Conservation (phyloP, 192 early-diverging fungal genomes). For the Kappamyces sp. region DNA sequence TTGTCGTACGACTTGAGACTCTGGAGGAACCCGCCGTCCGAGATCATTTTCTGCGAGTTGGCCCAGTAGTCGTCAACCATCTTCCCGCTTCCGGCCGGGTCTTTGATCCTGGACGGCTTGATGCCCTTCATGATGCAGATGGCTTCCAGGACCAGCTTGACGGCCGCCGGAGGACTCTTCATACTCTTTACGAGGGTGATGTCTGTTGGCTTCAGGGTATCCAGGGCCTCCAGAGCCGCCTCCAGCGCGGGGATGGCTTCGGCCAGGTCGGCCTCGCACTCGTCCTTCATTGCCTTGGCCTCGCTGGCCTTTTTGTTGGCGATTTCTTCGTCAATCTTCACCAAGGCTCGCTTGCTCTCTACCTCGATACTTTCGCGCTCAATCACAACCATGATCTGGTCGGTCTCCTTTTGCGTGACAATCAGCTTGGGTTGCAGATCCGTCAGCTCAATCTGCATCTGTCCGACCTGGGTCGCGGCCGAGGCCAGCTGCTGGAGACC, state of each 20-base stretch:
- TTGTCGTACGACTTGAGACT: conserved; percentile 50
- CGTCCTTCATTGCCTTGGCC: conserved; percentile 57
- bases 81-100: conserved; percentile 55
- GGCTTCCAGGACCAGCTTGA: conserved; percentile 57
- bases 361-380: conserved; percentile 47
- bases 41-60: conserved; percentile 45
- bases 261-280: conserved; percentile 54
- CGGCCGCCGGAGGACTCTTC: conserved; percentile 54
- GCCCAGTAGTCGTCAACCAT: conserved; percentile 64
- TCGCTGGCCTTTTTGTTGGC: conserved; percentile 54
- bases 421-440: conserved; percentile 52
- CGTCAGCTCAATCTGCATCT: conserved; percentile 52
- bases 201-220: conserved; percentile 53
- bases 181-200: conserved; percentile 53
- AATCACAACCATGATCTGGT: conserved; percentile 51
- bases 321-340: conserved; percentile 51
- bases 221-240: conserved; percentile 48
- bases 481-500: conserved; percentile 52
- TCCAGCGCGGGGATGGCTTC: conserved; percentile 56
- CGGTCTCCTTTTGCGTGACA: conserved; percentile 48
- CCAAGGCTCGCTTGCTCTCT: conserved; percentile 49
- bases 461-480: conserved; percentile 46
- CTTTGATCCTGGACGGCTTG: conserved; percentile 56
- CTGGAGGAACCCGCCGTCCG: conserved; percentile 49
- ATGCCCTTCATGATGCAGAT: conserved; percentile 57